Percentiles rank a stretch among this genome's conserved stretches.
Conservation (phyloP, 176 grass and related monocot genomes). For the Juncus inflexus region DNA sequence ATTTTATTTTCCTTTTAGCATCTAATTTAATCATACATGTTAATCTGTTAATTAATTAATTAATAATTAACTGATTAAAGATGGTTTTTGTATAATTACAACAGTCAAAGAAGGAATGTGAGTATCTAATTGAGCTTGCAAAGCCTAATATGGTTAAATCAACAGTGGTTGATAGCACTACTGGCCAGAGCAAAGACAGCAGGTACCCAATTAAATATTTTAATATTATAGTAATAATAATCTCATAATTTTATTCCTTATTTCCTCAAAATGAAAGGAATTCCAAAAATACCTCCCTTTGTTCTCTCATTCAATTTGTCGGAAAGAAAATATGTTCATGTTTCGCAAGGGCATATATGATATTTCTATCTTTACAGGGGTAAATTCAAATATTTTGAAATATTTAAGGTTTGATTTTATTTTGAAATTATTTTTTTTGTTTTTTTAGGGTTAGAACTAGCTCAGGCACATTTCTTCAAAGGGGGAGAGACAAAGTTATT, state of each 20-base stretch:
- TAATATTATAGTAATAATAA: no score
- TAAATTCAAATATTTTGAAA: no score
- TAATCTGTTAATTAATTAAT: no score
- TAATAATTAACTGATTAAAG: no score
- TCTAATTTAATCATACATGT: no score
- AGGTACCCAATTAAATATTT: constrained; percentile 31
- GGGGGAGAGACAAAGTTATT: constrained; percentile 77
- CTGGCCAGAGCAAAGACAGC: constrained; percentile 90
- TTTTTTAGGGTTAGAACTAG: constrained; percentile 72
- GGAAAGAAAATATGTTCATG: neutral
- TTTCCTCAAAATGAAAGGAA: neutral
- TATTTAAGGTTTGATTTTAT: no score
- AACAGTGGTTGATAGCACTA: constrained; percentile 78
- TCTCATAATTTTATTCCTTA: neutral
- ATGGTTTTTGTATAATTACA: neutral
- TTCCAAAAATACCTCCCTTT: neutral
- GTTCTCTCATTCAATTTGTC: neutral
- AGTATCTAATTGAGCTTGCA: constrained; percentile 75
- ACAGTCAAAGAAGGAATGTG: constrained; percentile 93
- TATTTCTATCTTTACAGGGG: neutral
- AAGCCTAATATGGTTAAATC: constrained; percentile 86
- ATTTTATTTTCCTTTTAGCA: no score
- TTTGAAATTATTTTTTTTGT: neutral
- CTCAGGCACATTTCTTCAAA: constrained; percentile 84
- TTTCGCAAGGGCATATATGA: neutral